Evolutionary conservation across 192 early-diverging fungal genomes (phyloP).

Genomic region (Bifiguratus adelaidae): DNA sequence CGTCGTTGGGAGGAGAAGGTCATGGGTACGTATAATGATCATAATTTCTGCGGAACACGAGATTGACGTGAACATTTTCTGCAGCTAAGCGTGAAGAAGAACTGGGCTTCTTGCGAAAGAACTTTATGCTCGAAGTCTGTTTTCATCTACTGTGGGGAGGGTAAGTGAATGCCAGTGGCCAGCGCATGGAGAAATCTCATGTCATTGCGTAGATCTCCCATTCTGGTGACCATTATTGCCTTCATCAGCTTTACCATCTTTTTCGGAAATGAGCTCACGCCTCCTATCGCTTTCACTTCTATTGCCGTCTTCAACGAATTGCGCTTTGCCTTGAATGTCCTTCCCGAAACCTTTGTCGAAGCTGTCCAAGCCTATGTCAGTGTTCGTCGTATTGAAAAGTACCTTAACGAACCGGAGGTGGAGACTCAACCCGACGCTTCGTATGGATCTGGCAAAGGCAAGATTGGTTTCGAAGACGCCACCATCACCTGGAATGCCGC

Average conservation of each 20-base stretch:
- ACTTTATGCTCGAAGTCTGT: conserved; percentile 8
- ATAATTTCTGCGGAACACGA: neutral
- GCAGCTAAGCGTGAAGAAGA: conserved; percentile 6
- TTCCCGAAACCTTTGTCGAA: conserved; percentile 17
- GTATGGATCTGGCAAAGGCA: neutral
- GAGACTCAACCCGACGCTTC: conserved; percentile 13
- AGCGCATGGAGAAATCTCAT: neutral
- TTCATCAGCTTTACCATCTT: conserved; percentile 47
- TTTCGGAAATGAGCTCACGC: conserved; percentile 44
- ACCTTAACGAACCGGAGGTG: conserved; percentile 66
- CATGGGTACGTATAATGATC: conserved; percentile 4
- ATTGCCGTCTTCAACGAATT: conserved; percentile 51
- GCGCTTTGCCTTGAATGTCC: conserved; percentile 26
- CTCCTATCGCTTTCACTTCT: conserved; percentile 55
- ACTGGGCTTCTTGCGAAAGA: conserved; percentile 7
- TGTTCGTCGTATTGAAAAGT: conserved; percentile 54
- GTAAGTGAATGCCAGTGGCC: conserved; percentile 16
- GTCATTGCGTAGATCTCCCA: conserved; percentile 19
- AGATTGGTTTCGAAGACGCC: conserved; percentile 31
- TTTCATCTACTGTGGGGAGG: conserved; percentile 23
- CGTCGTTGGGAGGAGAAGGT: conserved; percentile 17
- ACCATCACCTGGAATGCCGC: conserved; percentile 29
- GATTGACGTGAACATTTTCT: neutral
- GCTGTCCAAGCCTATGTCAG: conserved; percentile 12
- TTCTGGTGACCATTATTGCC: conserved; percentile 47